Percentiles rank a stretch among this genome's conserved stretches.
phyloP scores from a whole-genome alignment of 2,329 filamentous ascomycete species.

The Clonostachys chloroleuca region DNA sequence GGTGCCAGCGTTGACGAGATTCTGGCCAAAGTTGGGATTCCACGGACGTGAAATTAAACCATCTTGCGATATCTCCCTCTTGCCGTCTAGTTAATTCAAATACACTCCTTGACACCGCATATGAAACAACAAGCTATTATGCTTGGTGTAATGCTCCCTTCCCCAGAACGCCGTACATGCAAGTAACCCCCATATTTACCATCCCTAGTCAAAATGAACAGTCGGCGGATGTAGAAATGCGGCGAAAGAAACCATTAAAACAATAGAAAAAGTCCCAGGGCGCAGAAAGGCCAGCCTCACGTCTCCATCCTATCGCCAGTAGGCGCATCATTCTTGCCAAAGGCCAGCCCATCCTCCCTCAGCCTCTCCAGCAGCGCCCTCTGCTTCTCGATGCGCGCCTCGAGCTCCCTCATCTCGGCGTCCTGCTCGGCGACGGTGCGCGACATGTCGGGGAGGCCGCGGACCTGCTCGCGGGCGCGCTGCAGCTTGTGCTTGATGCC shows the following conservation, averaged over 20 bases:
- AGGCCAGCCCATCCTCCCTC: constrained; percentile 40
- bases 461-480: constrained; percentile 65
- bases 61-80: background rate
- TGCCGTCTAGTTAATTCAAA: background rate
- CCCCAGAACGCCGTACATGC: background rate
- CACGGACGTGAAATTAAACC: constrained; percentile 5
- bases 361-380: constrained; percentile 51
- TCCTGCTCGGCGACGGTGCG: constrained; percentile 65
- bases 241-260: no score
- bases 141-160: background rate
- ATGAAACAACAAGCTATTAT: background rate
- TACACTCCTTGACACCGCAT: background rate
- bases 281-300: constrained; percentile 9
- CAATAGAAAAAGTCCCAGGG: no score
- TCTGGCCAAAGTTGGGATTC: constrained; percentile 45
- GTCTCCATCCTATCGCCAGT: constrained; percentile 34
- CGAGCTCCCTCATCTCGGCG: constrained; percentile 62
- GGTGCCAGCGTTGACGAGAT: constrained; percentile 62
- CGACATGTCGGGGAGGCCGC: constrained; percentile 65
- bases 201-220: background rate
- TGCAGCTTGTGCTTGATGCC: constrained; percentile 79
- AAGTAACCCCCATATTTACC: background rate
- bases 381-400: constrained; percentile 60
- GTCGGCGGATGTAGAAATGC: no score
- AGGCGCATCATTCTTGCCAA: constrained; percentile 12